Conservation (phyloP, 805 yeast species). For the Yarrowia sp. region DNA sequence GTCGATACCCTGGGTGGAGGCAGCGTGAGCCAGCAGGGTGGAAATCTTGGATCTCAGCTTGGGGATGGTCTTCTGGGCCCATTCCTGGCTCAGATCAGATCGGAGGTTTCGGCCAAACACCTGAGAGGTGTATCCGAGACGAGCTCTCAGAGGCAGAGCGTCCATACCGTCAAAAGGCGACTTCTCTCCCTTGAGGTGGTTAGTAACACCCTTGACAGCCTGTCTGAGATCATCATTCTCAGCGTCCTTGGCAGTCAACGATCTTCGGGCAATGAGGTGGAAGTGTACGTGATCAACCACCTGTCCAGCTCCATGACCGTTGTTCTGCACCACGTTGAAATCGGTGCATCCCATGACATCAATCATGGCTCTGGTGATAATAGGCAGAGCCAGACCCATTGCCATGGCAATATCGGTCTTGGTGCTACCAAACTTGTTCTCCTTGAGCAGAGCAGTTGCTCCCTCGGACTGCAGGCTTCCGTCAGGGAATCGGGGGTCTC, state of each 20-base stretch:
- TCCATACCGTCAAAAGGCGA: neutral
- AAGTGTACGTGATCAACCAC: slow-evolving; percentile 91
- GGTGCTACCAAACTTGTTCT: slow-evolving; percentile 21
- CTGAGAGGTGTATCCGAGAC: slow-evolving; percentile 33
- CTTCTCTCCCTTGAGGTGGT: neutral
- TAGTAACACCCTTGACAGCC: slow-evolving; percentile 21
- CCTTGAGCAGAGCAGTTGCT: slow-evolving; percentile 16
- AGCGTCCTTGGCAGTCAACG: slow-evolving; percentile 2
- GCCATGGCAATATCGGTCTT: slow-evolving; percentile 31
- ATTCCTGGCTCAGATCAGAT: slow-evolving; percentile 37
- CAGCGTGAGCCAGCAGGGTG: slow-evolving; percentile 24
- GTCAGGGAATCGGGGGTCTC: slow-evolving; percentile 29
- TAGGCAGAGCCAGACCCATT: slow-evolving; percentile 36
- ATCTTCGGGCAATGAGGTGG: slow-evolving; percentile 73
- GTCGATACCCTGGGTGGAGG: slow-evolving; percentile 26
- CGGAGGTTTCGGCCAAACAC: slow-evolving; percentile 40
- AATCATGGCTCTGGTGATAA: slow-evolving; percentile 34
- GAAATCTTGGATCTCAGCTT: slow-evolving; percentile 30
- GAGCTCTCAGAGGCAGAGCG: slow-evolving; percentile 27
- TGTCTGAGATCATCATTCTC: slow-evolving; percentile 15
- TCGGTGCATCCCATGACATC: slow-evolving; percentile 33
- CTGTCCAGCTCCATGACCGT: slow-evolving; percentile 92
- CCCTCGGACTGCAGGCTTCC: slow-evolving; percentile 15
- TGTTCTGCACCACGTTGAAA: slow-evolving; percentile 42
- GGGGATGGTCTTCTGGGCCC: slow-evolving; percentile 29